Conservation (phyloP, 2,329 filamentous ascomycete species). For the Teratosphaeria nubilosa region DNA sequence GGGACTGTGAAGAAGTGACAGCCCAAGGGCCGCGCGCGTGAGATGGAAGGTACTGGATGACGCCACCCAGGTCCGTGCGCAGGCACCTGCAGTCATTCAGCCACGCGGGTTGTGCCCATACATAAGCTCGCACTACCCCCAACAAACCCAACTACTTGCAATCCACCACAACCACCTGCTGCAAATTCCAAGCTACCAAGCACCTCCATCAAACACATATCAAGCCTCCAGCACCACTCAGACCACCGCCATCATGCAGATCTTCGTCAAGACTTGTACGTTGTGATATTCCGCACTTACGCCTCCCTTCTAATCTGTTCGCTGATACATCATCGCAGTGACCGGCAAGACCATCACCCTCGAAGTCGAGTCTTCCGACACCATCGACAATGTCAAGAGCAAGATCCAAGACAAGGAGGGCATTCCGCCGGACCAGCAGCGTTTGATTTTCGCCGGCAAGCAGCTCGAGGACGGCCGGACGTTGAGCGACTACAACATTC, state of each 20-base stretch:
- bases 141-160: neutral
- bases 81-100: neutral
- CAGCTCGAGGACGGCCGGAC: slow-evolving; percentile 92
- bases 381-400: slow-evolving; percentile 91
- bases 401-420: slow-evolving; percentile 99
- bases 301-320: slow-evolving; percentile 1
- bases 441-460: slow-evolving; percentile 91
- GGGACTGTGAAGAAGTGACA: too few species aligned
- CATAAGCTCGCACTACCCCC: neutral
- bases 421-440: slow-evolving; percentile 92
- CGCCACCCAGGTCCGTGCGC: neutral
- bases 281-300: slow-evolving; percentile 29
- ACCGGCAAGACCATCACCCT: slow-evolving; percentile 60
- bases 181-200: neutral
- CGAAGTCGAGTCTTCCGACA: slow-evolving; percentile 64
- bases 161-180: neutral
- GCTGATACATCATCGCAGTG: slow-evolving; percentile 37
- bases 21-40: neutral
- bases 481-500: slow-evolving; percentile 86
- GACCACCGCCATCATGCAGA: slow-evolving; percentile 55
- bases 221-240: neutral
- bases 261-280: slow-evolving; percentile 94
- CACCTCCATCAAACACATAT: neutral
- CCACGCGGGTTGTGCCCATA: neutral
- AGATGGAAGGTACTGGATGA: neutral